phyloP scores from a whole-genome alignment of 108 stramenopile species.

The Stephanodiscus triporus region DNA sequence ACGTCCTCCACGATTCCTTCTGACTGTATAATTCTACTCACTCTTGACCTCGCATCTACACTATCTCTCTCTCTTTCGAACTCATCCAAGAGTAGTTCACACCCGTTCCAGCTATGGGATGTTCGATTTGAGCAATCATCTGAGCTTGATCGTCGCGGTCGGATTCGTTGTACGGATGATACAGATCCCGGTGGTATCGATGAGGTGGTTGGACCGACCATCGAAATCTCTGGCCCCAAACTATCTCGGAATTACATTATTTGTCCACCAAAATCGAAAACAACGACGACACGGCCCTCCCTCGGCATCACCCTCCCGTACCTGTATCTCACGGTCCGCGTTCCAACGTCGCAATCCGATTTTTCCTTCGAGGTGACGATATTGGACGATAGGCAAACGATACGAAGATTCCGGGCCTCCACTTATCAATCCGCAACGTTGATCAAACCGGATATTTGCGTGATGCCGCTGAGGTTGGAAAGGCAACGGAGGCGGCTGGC shows the following conservation, averaged over 20 bases:
- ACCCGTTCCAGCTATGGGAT: constrained; percentile 32
- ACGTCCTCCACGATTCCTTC: not conserved
- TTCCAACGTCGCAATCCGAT: not conserved
- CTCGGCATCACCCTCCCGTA: constrained; percentile 22
- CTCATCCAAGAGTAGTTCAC: not conserved
- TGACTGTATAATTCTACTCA: not conserved
- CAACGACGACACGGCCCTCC: constrained; percentile 3
- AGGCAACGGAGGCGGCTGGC: constrained; percentile 11
- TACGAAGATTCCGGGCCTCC: constrained; percentile 20
- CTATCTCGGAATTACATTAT: constrained; percentile 24
- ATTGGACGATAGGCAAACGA: constrained; percentile 24
- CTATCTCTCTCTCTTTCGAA: not conserved
- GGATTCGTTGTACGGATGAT: not conserved
- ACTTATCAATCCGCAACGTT: constrained; percentile 29
- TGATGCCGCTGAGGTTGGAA: constrained; percentile 24
- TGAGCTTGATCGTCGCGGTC: not conserved
- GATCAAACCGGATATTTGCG: constrained; percentile 21
- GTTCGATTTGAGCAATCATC: constrained; percentile 5
- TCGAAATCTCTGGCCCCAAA: constrained; percentile 2
- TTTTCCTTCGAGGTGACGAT: constrained; percentile 30
- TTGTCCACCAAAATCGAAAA: constrained; percentile 6
- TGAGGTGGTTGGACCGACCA: not conserved
- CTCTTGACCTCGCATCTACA: not conserved
- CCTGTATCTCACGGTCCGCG: constrained; percentile 13
- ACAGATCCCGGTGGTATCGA: not conserved